Percentiles rank a stretch among this genome's conserved stretches.
phyloP scores from a whole-genome alignment of 345 rosid genomes.

The Excoecaria agallocha region DNA sequence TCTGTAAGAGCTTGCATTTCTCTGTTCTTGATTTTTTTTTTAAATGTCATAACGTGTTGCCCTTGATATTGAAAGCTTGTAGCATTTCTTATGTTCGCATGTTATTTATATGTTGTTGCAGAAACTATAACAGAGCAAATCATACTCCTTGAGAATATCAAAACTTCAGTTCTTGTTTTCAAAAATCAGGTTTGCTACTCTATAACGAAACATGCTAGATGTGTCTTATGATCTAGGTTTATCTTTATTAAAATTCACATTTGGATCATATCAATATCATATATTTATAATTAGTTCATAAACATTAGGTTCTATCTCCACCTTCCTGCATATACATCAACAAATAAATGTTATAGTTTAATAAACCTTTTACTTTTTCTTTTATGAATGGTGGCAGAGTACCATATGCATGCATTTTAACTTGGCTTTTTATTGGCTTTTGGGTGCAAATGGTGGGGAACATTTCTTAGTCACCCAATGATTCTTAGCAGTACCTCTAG shows the following conservation, averaged over 20 bases:
- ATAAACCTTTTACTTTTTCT: no score
- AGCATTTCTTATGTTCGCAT: background rate
- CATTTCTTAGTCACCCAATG: no score
- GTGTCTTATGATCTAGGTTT: background rate
- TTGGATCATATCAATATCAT: no score
- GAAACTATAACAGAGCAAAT: conserved; percentile 81
- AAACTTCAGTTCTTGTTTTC: conserved; percentile 92
- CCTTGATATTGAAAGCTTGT: background rate
- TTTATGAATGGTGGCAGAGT: no score
- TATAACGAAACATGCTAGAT: background rate
- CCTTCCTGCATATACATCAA: no score
- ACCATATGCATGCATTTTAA: no score
- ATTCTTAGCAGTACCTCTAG: no score
- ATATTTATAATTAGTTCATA: no score
- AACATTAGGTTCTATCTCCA: no score
- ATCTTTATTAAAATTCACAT: background rate
- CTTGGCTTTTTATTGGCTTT: no score
- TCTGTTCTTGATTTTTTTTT: background rate
- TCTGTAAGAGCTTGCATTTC: background rate
- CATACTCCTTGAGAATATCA: conserved; percentile 97
- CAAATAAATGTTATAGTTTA: no score
- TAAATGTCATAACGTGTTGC: background rate
- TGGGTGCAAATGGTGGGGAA: no score
- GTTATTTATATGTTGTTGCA: conserved; percentile 32
- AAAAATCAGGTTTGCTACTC: conserved; percentile 60